A percentile compares a stretch with the other conserved stretches of the same genome.
Conservation (phyloP, 768 basidiomycete genomes). For the Lyophyllum atratum region DNA sequence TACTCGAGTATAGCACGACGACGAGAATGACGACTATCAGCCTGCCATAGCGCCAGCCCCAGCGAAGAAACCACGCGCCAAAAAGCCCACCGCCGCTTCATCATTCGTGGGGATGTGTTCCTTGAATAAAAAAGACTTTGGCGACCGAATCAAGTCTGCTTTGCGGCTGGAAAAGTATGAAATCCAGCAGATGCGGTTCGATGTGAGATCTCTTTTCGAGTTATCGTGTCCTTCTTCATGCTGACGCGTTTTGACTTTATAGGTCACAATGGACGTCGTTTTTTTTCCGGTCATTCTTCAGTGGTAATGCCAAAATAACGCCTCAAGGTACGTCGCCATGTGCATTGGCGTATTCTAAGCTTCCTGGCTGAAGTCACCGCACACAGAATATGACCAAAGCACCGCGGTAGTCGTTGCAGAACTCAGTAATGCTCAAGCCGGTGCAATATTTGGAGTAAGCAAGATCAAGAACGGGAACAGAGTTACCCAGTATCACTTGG, state of each 20-base stretch:
- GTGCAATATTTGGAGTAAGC: slow-evolving; percentile 3
- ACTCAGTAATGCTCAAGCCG: slow-evolving; percentile 6
- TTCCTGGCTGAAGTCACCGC: neutral
- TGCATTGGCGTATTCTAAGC: neutral
- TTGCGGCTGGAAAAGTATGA: slow-evolving; percentile 2
- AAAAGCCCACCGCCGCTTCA: neutral
- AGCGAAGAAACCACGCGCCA: slow-evolving; percentile 10
- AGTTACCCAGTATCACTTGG: neutral
- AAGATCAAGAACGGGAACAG: slow-evolving; percentile 11
- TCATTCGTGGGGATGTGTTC: slow-evolving; percentile 2
- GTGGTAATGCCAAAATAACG: slow-evolving; percentile 6
- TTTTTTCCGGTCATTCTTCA: slow-evolving; percentile 8
- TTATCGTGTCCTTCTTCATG: neutral
- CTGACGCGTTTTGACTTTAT: neutral
- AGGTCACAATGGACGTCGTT: neutral
- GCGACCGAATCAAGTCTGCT: slow-evolving; percentile 3
- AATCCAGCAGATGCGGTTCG: slow-evolving; percentile 2
- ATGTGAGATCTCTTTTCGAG: neutral
- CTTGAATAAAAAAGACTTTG: slow-evolving; percentile 9
- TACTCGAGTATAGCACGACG: neutral
- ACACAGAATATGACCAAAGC: slow-evolving; percentile 2
- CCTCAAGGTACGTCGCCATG: neutral
- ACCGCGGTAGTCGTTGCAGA: slow-evolving; percentile 5
- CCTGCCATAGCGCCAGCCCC: neutral
- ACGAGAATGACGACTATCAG: slow-evolving; percentile 1